A percentile compares a stretch with the other conserved stretches of the same genome.
phyloP scores from a whole-genome alignment of 2,329 filamentous ascomycete genomes.

The Scleromitrula shiraiana region DNA sequence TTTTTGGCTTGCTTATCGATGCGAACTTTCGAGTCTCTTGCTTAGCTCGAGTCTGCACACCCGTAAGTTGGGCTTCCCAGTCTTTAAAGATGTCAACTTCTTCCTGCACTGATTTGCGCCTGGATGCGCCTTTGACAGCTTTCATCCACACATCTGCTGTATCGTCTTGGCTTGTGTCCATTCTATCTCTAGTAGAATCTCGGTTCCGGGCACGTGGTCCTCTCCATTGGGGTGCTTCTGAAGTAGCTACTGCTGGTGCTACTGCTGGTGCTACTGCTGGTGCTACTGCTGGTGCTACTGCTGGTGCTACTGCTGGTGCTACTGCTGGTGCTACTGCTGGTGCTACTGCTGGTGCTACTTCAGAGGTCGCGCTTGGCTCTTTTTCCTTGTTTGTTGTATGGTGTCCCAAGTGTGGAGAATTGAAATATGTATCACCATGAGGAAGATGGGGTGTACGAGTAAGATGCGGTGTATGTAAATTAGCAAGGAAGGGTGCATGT shows the following conservation, averaged over 20 bases:
- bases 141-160: slow-evolving; percentile 7
- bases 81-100: slow-evolving; percentile 3
- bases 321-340: too few relatives aligned
- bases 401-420: too few relatives aligned
- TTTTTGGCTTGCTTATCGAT: slow-evolving; percentile 20
- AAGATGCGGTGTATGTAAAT: neutral
- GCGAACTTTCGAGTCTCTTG: slow-evolving; percentile 18
- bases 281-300: neutral
- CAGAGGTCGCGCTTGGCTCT: too few relatives aligned
- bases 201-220: slow-evolving; percentile 5
- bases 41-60: slow-evolving; percentile 4
- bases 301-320: too few relatives aligned
- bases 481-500: too few relatives aligned
- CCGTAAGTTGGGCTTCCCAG: slow-evolving; percentile 5
- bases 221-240: slow-evolving; percentile 2
- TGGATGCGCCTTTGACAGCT: slow-evolving; percentile 4
- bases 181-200: slow-evolving; percentile 2
- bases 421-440: too few relatives aligned
- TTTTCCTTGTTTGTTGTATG: too few relatives aligned
- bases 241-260: neutral
- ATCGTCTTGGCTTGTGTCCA: slow-evolving; percentile 8
- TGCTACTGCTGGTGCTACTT: too few relatives aligned
- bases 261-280: neutral
- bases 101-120: slow-evolving; percentile 1
- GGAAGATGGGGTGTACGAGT: neutral